These are phyloP conservation scores for Termitomyces sp. DNA, from an alignment of 768 basidiomycete genomes.

Conservation along the genomic window DNA sequence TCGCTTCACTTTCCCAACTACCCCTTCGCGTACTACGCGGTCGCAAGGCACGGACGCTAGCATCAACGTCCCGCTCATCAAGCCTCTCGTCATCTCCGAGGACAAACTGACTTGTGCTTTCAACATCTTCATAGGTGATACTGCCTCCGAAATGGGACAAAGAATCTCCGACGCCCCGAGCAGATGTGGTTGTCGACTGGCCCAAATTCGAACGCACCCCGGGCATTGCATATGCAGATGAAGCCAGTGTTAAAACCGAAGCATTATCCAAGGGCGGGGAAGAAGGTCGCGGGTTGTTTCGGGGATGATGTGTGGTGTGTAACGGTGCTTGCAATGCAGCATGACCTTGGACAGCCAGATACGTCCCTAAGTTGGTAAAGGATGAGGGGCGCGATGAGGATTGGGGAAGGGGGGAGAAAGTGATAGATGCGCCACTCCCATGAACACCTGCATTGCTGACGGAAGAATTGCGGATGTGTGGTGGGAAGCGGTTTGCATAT, in stretches of 20 bases:
- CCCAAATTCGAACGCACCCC: slow-evolving; percentile 44
- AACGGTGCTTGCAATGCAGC: slow-evolving; percentile 65
- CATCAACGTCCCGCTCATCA: slow-evolving; percentile 71
- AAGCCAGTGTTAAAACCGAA: slow-evolving; percentile 87
- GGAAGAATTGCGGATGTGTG: slow-evolving; percentile 58
- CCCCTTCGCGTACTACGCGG: slow-evolving; percentile 81
- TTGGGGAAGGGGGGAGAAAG: slow-evolving; percentile 66
- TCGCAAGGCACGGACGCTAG: slow-evolving; percentile 84
- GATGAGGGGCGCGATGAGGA: slow-evolving; percentile 42
- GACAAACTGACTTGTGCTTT: slow-evolving; percentile 64
- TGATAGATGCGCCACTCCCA: slow-evolving; percentile 53
- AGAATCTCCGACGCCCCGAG: slow-evolving; percentile 52
- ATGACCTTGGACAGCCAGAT: slow-evolving; percentile 18
- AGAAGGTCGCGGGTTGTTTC: slow-evolving; percentile 92
- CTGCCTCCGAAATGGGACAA: slow-evolving; percentile 70
- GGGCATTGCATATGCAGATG: slow-evolving; percentile 81
- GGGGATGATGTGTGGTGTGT: slow-evolving; percentile 88
- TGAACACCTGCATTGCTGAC: slow-evolving; percentile 30
- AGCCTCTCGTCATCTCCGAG: slow-evolving; percentile 62
- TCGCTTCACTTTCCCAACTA: slow-evolving; percentile 90
- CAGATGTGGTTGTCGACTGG: slow-evolving; percentile 42
- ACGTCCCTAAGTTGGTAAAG: slow-evolving; percentile 19
- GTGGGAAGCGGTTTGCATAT: slow-evolving; percentile 47
- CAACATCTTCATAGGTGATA: slow-evolving; percentile 48
- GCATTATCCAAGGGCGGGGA: slow-evolving; percentile 91